Evolutionary conservation across 2,329 filamentous ascomycete genomes (phyloP).

Genomic region (Aschersonia sp.): DNA sequence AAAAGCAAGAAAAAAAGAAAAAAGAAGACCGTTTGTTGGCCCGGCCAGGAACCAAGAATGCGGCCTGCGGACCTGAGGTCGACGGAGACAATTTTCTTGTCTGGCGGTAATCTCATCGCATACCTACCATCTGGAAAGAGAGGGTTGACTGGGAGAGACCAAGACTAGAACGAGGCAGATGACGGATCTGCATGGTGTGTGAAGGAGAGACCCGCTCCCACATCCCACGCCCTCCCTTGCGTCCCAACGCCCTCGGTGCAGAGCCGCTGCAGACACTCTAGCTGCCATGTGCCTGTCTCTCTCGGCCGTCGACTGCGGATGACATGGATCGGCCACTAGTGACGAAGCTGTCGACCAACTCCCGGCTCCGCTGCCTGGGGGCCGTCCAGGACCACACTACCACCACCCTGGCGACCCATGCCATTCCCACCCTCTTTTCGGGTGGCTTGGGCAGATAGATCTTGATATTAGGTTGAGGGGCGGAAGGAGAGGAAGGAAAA

Average conservation of each 20-base stretch:
- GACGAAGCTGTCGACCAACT: constrained; percentile 1
- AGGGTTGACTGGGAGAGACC: not conserved
- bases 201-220: not conserved
- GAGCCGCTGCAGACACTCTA: constrained; percentile 11
- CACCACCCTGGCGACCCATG: constrained; percentile 5
- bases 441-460: constrained; percentile 16
- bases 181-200: not conserved
- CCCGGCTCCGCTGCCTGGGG: not conserved
- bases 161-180: not conserved
- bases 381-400: not conserved
- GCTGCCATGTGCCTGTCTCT: constrained; percentile 19
- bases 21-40: not conserved
- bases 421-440: constrained; percentile 3
- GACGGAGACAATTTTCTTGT: constrained; percentile 14
- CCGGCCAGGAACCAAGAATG: constrained; percentile 13
- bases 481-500: constrained; percentile 7
- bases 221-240: constrained; percentile 17
- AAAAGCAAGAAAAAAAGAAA: not conserved
- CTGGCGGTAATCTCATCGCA: constrained; percentile 26
- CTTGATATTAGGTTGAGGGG: constrained; percentile 17
- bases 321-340: constrained; percentile 5
- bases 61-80: constrained; percentile 10
- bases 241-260: constrained; percentile 17
- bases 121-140: constrained; percentile 12
- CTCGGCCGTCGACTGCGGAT: constrained; percentile 10